Conservation (phyloP, 257 asterid genomes). For the Dorcoceras hygrometricum region DNA sequence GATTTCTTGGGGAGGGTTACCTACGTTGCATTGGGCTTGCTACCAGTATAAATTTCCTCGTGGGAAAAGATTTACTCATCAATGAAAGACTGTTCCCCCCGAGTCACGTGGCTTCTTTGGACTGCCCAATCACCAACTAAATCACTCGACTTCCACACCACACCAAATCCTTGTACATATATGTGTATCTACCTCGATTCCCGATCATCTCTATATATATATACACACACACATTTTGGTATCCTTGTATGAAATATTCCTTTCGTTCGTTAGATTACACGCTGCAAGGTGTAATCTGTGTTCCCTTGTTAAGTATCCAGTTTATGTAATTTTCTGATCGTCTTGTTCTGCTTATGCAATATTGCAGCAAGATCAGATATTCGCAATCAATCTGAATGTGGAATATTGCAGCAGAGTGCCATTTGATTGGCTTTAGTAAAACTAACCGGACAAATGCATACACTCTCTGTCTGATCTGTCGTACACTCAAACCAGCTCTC, state of each 20-base stretch:
- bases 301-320: slow-evolving; percentile 22
- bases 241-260: neutral
- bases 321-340: slow-evolving; percentile 35
- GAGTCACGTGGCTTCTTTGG: slow-evolving; percentile 93
- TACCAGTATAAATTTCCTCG: slow-evolving; percentile 48
- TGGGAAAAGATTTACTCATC: slow-evolving; percentile 89
- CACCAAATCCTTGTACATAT: neutral
- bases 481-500: slow-evolving; percentile 33
- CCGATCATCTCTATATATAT: slow-evolving; percentile 23
- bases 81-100: slow-evolving; percentile 87
- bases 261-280: slow-evolving; percentile 20
- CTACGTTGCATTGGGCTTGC: neutral
- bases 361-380: neutral
- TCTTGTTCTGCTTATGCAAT: slow-evolving; percentile 17
- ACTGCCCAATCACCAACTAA: slow-evolving; percentile 53
- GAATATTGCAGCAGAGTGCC: slow-evolving; percentile 42
- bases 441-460: slow-evolving; percentile 29
- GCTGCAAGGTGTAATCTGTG: slow-evolving; percentile 24
- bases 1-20: no score
- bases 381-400: slow-evolving; percentile 43
- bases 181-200: slow-evolving; percentile 8
- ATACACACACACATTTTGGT: slow-evolving; percentile 15
- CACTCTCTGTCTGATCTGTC: slow-evolving; percentile 14
- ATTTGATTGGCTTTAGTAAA: slow-evolving; percentile 39
- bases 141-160: neutral